Conservation (phyloP, 305 asterid genomes). For the Solanum hybrid region DNA sequence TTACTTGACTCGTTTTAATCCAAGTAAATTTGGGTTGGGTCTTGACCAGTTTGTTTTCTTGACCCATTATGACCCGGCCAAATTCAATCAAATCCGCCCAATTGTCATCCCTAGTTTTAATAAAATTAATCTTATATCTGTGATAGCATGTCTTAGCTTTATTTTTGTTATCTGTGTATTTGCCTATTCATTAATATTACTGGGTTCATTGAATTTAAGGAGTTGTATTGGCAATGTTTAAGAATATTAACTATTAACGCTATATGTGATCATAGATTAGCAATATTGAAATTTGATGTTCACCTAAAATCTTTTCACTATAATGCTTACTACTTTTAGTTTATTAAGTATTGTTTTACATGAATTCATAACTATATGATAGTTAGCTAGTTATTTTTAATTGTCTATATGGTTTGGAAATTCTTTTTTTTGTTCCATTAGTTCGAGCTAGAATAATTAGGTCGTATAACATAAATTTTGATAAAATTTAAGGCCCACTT, state of each 20-base stretch:
- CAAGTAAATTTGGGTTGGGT: neutral
- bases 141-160: neutral
- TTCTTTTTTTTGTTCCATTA: neutral
- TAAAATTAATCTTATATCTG: neutral
- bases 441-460: neutral
- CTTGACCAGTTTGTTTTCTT: neutral
- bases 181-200: neutral
- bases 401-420: neutral
- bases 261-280: neutral
- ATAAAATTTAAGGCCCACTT: too few relatives aligned
- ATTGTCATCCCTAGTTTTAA: neutral
- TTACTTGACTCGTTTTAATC: neutral
- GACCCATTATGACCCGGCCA: neutral
- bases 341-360: neutral
- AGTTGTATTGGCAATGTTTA: neutral
- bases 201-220: neutral
- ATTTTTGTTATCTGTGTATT: neutral
- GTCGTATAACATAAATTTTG: neutral
- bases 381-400: neutral
- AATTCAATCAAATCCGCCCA: too few relatives aligned
- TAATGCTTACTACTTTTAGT: too few relatives aligned
- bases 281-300: neutral
- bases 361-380: neutral
- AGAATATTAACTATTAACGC: neutral
- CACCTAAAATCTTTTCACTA: too few relatives aligned